These are phyloP conservation scores for Leccinum subtestaceum DNA, from an alignment of 768 basidiomycete genomes.

Conservation along the genomic window DNA sequence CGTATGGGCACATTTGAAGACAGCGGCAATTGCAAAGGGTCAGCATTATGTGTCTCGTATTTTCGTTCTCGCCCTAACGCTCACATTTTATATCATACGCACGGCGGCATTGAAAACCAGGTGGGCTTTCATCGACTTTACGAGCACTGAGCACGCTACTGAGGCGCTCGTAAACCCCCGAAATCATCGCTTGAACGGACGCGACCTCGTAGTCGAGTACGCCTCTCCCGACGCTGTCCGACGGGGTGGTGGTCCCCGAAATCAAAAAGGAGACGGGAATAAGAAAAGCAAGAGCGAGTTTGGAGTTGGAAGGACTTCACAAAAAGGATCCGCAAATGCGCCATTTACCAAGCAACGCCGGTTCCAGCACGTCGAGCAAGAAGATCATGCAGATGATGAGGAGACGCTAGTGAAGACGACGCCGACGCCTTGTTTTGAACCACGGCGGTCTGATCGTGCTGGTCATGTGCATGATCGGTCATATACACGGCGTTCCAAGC, in stretches of 20 bases:
- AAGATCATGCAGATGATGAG: constrained; percentile 3
- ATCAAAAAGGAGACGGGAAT: constrained; percentile 24
- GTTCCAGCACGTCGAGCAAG: constrained; percentile 4
- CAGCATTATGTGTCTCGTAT: constrained; percentile 23
- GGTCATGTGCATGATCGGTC: constrained; percentile 8
- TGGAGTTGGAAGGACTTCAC: constrained; percentile 10
- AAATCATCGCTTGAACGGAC: constrained; percentile 81
- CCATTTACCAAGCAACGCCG: constrained; percentile 5
- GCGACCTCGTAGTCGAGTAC: constrained; percentile 84
- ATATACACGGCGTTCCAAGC: constrained; percentile 50
- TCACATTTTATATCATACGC: not conserved
- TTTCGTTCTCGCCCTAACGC: not conserved
- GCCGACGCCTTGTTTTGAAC: not conserved
- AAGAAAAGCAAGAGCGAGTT: constrained; percentile 5
- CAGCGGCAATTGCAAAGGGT: constrained; percentile 95
- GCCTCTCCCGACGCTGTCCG: constrained; percentile 88
- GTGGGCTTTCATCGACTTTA: constrained; percentile 94
- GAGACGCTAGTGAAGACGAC: not conserved
- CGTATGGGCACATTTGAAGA: constrained; percentile 97
- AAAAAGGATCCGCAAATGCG: not conserved
- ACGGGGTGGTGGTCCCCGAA: constrained; percentile 53
- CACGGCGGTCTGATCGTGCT: constrained; percentile 8
- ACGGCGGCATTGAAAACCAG: constrained; percentile 38
- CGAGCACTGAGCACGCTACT: constrained; percentile 74
- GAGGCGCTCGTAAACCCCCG: constrained; percentile 27